Percentiles rank a stretch among this genome's conserved stretches.
phyloP scores from a whole-genome alignment of 768 basidiomycete genomes.

The Lentinula edodes region DNA sequence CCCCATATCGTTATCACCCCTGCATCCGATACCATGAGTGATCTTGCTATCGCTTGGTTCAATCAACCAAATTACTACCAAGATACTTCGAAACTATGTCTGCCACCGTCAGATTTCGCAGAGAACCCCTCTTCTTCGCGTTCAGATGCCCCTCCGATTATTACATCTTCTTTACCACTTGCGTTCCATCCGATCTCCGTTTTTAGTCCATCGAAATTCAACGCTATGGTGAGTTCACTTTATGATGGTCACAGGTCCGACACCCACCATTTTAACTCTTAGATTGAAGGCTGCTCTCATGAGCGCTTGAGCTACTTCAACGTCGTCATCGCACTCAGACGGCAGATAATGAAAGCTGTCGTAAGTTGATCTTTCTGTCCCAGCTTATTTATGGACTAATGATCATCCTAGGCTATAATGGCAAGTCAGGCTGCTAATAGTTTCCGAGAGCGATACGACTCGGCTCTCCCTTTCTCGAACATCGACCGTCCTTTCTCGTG shows the following conservation, averaged over 20 bases:
- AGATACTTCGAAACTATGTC: constrained; percentile 25
- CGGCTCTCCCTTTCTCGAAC: constrained; percentile 18
- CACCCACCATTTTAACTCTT: not conserved
- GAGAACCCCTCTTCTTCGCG: not conserved
- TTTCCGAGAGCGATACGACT: constrained; percentile 36
- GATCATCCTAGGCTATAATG: constrained; percentile 28
- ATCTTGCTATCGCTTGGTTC: constrained; percentile 24
- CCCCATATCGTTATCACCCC: constrained; percentile 55
- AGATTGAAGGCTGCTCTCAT: constrained; percentile 19
- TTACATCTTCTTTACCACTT: not conserved
- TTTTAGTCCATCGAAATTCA: constrained; percentile 27
- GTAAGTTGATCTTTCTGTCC: constrained; percentile 24
- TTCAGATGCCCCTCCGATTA: not conserved
- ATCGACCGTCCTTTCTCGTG: constrained; percentile 39
- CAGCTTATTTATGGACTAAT: constrained; percentile 8
- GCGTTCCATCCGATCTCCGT: constrained; percentile 13
- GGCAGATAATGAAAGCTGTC: constrained; percentile 28
- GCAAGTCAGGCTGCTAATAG: constrained; percentile 30
- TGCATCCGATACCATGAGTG: constrained; percentile 30
- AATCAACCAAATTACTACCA: constrained; percentile 32
- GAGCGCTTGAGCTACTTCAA: constrained; percentile 26
- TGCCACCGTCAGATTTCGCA: constrained; percentile 22
- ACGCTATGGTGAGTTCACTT: constrained; percentile 19
- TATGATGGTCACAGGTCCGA: not conserved
- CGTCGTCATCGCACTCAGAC: constrained; percentile 29